Base-by-base conservation (phyloP, 2,329 filamentous ascomycete species). In the Blastomyces emzantsi region DNA sequence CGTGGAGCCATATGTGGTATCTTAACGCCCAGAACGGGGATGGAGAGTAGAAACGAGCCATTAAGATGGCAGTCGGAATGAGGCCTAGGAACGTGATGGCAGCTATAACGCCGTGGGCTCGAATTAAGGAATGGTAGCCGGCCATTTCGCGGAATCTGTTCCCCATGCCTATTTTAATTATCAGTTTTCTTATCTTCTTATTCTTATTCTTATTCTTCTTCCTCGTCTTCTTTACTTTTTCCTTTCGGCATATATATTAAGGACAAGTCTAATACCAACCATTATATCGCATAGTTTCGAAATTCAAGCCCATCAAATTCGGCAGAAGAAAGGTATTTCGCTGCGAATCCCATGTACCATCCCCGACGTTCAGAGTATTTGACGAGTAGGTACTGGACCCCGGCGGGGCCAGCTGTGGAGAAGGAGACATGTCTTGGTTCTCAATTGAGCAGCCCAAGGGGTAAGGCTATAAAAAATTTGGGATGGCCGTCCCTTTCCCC, bases 241-340 rank as follows among this genome's bases (percentile, higher is more conserved):
- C n/a, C 19, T 25, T 22, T 22, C 13, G 11, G 4, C 28, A 25
- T 25, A 19, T 25, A 43, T 28, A 45, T 45, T 17, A 11, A 25
- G 2, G 11, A 41, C 15, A 45, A 30, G 30, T n/a, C 30, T 28
- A 47, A 22, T 28, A 70, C 77, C 67, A 70, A 86, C 84, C 85
- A 78, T 88, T 88, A 74, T 87, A 87, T 73, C 80, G 82, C 81
- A 85, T 88, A 3, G 85, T 87, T 59, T 81, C 84, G 72, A 87
- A 86, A 70, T 88, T 87, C 47, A 87, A 70, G 22, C 85, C 85
- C 73, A 85, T 81, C 62, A 88, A 72, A 69, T 87, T 87, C 55
- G 85, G 85, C 63, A 88, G 73, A 67, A 88, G 77, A 70, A 88
- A 88, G 13, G 81, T 84, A 69, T 88, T 85, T 66, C 84, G 79